phyloP scores from a whole-genome alignment of 2,329 filamentous ascomycete species.

The Cryoendolithus antarcticus region DNA sequence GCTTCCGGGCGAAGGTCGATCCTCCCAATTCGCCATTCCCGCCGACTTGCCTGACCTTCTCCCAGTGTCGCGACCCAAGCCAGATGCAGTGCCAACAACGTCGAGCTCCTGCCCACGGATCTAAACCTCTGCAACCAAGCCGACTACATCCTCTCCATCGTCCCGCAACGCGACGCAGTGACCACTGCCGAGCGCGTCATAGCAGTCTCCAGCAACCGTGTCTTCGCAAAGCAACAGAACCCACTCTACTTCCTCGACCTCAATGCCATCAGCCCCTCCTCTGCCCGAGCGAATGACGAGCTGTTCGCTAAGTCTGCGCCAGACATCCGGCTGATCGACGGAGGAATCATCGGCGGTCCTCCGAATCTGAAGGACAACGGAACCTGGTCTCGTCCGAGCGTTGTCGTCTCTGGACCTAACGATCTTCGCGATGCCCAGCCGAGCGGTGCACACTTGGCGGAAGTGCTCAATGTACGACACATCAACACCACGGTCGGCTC shows the following conservation, averaged over 20 bases:
- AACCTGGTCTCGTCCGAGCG: slow-evolving; percentile 33
- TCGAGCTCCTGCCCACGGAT: slow-evolving; percentile 26
- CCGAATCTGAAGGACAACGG: slow-evolving; percentile 20
- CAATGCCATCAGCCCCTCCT: slow-evolving; percentile 33
- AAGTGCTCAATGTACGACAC: slow-evolving; percentile 31
- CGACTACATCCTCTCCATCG: slow-evolving; percentile 37
- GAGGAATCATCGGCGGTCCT: slow-evolving; percentile 43
- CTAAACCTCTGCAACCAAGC: slow-evolving; percentile 26
- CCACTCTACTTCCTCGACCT: slow-evolving; percentile 33
- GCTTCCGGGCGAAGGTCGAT: slow-evolving; percentile 44
- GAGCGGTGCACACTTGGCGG: slow-evolving; percentile 25
- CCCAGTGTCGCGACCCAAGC: slow-evolving; percentile 27
- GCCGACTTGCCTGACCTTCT: no score
- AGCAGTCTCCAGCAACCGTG: slow-evolving; percentile 12
- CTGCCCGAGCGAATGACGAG: slow-evolving; percentile 20
- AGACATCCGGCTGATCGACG: slow-evolving; percentile 35
- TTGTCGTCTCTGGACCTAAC: slow-evolving; percentile 36
- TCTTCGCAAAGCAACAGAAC: slow-evolving; percentile 9
- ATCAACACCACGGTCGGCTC: slow-evolving; percentile 33
- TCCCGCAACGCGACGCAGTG: slow-evolving; percentile 34
- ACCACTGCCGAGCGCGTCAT: slow-evolving; percentile 30
- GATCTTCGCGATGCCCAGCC: slow-evolving; percentile 22
- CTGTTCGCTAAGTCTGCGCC: slow-evolving; percentile 19
- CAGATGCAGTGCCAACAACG: slow-evolving; percentile 26
- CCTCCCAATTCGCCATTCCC: background rate